Base-by-base conservation (phyloP, 2,329 filamentous ascomycete genomes). In the Hymenoscyphus albidus region DNA sequence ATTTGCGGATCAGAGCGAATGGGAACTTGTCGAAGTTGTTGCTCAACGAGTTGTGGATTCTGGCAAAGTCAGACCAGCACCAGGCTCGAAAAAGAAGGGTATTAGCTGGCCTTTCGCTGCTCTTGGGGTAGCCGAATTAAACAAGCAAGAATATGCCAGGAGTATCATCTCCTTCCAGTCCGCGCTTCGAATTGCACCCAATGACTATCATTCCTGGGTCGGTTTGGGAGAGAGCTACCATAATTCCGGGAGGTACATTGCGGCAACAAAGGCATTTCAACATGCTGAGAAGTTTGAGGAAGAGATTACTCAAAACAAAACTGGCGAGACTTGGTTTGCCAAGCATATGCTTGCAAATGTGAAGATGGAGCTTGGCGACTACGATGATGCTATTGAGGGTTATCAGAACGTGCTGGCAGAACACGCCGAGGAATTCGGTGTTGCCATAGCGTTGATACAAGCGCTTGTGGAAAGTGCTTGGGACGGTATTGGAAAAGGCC, bases 211-310 rank as follows among this genome's bases (percentile, higher is more conserved):
- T 77, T 96, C 92, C 0, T 99, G 94, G 87, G 91, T 99, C 31
- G 95, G 95, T 0, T 83, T 99, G 1, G 95, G 94, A n/a, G 95
- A 99, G 78, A 96, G 93, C 74, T 99, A 99, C 74, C 90, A 97
- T 75, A 95, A 91, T 70, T 96, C 93, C 16, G 94, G 95, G 10
- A 85, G 94, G 67, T 96, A 96, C 73, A 90, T 97, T 65, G 94
- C 95, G n/a, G 94, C 95, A 0, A 92, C 90, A 3, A 94, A 95
- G 74, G 93, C 95, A 0, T 95, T 98, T 70, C 81, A 91, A 40
- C 90, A 96, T 73, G 95, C 94, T 0, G 88, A 94, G 74, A 85
- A 84, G 62, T 82, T 97, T 4, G 91, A 94, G 67, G 81, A 85
- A 35, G 81, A 82, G 1, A 76, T 84, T 0, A 76, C 81, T n/a